phyloP scores from a whole-genome alignment of 768 basidiomycete genomes.

The Suillus weaverae region DNA sequence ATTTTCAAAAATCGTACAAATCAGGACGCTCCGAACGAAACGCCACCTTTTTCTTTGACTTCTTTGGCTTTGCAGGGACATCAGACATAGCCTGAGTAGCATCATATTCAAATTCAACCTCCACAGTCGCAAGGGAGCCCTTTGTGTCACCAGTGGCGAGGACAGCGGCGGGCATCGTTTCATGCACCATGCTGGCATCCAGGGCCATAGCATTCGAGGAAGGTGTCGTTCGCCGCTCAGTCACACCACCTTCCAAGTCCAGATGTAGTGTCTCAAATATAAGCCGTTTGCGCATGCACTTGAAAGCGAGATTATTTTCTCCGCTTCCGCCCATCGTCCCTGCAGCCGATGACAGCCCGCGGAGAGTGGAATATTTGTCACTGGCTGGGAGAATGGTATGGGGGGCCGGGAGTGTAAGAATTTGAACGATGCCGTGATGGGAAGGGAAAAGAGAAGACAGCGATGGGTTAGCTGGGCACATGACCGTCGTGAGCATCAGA shows the following conservation, averaged over 20 bases:
- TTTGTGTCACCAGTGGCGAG: slow-evolving; percentile 11
- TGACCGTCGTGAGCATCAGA: slow-evolving; percentile 13
- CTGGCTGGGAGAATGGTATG: slow-evolving; percentile 76
- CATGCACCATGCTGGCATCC: slow-evolving; percentile 18
- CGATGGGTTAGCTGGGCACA: slow-evolving; percentile 67
- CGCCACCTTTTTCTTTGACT: slow-evolving; percentile 64
- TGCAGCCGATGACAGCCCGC: slow-evolving; percentile 67
- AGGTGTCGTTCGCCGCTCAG: slow-evolving; percentile 68
- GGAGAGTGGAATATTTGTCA: slow-evolving; percentile 78
- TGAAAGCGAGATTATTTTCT: slow-evolving; percentile 96
- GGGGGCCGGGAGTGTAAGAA: slow-evolving; percentile 74
- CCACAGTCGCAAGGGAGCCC: slow-evolving; percentile 38
- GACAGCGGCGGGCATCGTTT: slow-evolving; percentile 11
- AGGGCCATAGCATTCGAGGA: slow-evolving; percentile 26
- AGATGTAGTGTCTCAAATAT: slow-evolving; percentile 91
- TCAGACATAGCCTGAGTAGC: slow-evolving; percentile 9
- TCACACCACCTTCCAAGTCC: slow-evolving; percentile 82
- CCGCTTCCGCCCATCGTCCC: slow-evolving; percentile 62
- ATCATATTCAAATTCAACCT: slow-evolving; percentile 44
- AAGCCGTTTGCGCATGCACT: slow-evolving; percentile 83
- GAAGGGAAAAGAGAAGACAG: slow-evolving; percentile 73
- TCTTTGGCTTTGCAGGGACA: slow-evolving; percentile 37
- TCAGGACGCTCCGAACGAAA: slow-evolving; percentile 69
- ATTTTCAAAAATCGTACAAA: slow-evolving; percentile 67
- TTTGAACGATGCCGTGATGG: slow-evolving; percentile 82